Conservation (phyloP, 2,329 filamentous ascomycete species). For the Blastomyces parvus region DNA sequence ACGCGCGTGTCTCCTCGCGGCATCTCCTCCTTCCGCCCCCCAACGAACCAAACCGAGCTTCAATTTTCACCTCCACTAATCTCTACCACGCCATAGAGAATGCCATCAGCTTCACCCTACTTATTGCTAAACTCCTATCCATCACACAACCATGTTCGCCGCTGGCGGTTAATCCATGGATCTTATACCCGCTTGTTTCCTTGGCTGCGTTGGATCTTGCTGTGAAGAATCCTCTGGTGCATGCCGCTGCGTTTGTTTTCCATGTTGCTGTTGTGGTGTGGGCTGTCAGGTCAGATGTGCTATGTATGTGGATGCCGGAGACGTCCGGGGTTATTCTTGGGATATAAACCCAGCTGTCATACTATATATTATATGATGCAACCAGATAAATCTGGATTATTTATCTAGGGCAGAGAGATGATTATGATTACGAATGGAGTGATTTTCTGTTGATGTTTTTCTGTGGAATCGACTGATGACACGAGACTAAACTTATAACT, state of each 20-base stretch:
- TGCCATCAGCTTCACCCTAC: conserved; percentile 49
- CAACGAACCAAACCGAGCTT: conserved; percentile 24
- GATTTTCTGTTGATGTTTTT: not conserved
- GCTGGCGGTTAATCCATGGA: conserved; percentile 53
- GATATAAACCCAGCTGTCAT: not conserved
- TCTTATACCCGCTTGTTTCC: conserved; percentile 58
- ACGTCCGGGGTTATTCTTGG: not conserved
- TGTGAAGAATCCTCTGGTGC: conserved; percentile 27
- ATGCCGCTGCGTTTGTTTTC: conserved; percentile 35
- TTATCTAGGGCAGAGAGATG: not conserved
- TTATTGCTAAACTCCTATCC: conserved; percentile 58
- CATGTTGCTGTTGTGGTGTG: conserved; percentile 40
- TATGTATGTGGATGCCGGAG: conserved; percentile 22
- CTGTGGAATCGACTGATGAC: not conserved
- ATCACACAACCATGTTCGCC: conserved; percentile 63
- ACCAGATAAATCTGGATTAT: not conserved
- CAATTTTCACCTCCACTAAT: conserved; percentile 18
- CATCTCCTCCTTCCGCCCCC: conserved; percentile 37
- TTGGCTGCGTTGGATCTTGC: conserved; percentile 57
- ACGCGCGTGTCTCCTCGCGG: conserved; percentile 10
- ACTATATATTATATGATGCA: not conserved
- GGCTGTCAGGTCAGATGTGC: conserved; percentile 29
- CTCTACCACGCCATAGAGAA: conserved; percentile 24
- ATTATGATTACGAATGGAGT: not conserved
- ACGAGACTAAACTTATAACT: not conserved